Conservation (phyloP, 805 yeast genomes). For the Kuraishia molischiana region DNA sequence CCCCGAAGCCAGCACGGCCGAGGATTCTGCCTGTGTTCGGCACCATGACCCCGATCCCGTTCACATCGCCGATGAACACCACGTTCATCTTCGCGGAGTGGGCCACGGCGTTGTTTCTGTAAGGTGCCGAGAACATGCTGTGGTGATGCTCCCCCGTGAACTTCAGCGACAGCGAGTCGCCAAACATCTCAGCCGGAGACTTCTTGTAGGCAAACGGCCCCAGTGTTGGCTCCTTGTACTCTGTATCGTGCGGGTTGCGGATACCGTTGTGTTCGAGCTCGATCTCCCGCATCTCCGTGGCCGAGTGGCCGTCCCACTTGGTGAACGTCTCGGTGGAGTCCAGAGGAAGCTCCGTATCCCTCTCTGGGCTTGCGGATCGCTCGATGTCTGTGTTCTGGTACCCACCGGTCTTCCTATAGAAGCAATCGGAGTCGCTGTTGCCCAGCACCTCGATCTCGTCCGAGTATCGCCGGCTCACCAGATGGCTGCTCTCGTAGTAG, state of each 20-base stretch:
- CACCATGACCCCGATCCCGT: too few species aligned
- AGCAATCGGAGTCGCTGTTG: conserved; percentile 4
- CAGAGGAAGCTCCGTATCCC: conserved; percentile 11
- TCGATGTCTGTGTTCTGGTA: neutral
- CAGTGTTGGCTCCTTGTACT: conserved; percentile 5
- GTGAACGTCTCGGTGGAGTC: conserved; percentile 20
- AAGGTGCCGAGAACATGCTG: neutral
- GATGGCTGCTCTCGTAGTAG: conserved; percentile 2
- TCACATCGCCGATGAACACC: too few species aligned
- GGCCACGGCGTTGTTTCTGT: conserved; percentile 3
- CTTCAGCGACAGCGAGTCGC: conserved; percentile 15
- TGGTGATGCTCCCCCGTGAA: neutral
- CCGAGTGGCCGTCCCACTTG: conserved; percentile 22
- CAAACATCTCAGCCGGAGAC: conserved; percentile 27
- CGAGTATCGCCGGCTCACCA: neutral
- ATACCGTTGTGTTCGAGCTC: conserved; percentile 6
- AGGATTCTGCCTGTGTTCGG: too few species aligned
- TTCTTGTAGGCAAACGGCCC: conserved; percentile 13
- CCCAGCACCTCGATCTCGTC: conserved; percentile 5
- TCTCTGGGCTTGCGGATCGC: neutral
- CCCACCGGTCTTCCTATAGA: conserved; percentile 1
- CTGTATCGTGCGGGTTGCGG: neutral
- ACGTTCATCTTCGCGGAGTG: neutral
- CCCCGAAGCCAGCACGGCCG: too few species aligned
- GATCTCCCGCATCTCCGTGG: conserved; percentile 7